Evolutionary conservation across 495 filamentous ascomycete genomes (phyloP).

Genomic region (Pseudevernia furfuracea): DNA sequence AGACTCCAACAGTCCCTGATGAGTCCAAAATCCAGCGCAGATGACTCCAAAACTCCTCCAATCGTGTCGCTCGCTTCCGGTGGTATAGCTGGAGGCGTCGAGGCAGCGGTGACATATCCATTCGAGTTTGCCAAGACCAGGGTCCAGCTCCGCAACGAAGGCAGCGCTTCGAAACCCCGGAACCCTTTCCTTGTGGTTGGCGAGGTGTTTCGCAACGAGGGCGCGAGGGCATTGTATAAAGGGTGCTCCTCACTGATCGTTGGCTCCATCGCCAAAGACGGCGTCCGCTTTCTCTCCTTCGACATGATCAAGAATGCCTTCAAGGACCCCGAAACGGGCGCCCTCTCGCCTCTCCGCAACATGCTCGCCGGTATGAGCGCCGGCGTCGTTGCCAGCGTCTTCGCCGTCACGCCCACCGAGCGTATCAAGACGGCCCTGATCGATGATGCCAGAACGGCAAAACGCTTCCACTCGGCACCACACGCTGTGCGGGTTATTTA

Average conservation of each 20-base stretch:
- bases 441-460: slow-evolving; percentile 50
- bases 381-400: slow-evolving; percentile 51
- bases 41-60: slow-evolving; percentile 29
- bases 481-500: slow-evolving; percentile 47
- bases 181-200: slow-evolving; percentile 50
- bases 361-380: slow-evolving; percentile 56
- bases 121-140: slow-evolving; percentile 63
- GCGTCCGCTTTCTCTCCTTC: slow-evolving; percentile 57
- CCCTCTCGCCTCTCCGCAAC: slow-evolving; percentile 46
- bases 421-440: slow-evolving; percentile 64
- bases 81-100: slow-evolving; percentile 48
- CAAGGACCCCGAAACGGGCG: slow-evolving; percentile 48
- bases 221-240: slow-evolving; percentile 52
- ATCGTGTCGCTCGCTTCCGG: slow-evolving; percentile 45
- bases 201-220: slow-evolving; percentile 46
- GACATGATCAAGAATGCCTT: slow-evolving; percentile 57
- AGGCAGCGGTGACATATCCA: slow-evolving; percentile 54
- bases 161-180: slow-evolving; percentile 31
- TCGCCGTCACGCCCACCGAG: slow-evolving; percentile 58
- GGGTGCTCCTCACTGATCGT: slow-evolving; percentile 56
- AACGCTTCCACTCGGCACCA: slow-evolving; percentile 42
- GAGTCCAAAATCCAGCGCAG: neutral
- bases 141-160: slow-evolving; percentile 47
- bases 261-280: slow-evolving; percentile 58
- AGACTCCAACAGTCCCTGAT: neutral